Conservation (phyloP, 176 grass and related monocot species). For the Canna indica region DNA sequence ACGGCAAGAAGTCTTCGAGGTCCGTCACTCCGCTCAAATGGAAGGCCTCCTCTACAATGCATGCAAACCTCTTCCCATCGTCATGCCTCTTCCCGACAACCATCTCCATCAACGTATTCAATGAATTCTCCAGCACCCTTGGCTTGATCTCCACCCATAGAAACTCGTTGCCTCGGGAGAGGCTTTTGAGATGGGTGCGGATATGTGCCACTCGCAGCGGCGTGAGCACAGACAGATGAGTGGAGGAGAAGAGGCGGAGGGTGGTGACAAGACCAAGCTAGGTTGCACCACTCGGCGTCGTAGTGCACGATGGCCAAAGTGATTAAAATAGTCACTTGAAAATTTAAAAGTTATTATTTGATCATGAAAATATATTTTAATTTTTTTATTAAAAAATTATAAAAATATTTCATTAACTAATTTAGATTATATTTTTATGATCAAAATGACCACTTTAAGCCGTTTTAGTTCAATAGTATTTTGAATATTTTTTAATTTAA, state of each 20-base stretch:
- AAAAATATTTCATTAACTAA: no score
- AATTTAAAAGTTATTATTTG: no score
- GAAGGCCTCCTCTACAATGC: not conserved
- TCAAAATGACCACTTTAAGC: no score
- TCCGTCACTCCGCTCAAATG: not conserved
- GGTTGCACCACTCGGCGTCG: not conserved
- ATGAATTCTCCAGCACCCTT: not conserved
- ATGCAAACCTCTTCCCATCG: not conserved
- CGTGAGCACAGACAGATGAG: not conserved
- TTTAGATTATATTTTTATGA: no score
- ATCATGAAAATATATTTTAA: no score
- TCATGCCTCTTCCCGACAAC: not conserved
- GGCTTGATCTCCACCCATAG: not conserved
- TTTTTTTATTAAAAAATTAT: no score
- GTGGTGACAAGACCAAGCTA: not conserved
- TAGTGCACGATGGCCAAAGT: not conserved
- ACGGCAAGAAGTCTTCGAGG: slow-evolving; percentile 1
- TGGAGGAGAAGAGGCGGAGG: not conserved
- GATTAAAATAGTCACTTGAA: no score
- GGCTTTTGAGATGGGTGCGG: not conserved
- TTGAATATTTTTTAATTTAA: no score
- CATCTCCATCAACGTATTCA: not conserved
- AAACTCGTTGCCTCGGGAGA: not conserved
- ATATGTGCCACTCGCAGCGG: not conserved
- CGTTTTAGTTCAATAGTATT: no score